Evolutionary conservation across 2,329 filamentous ascomycete species (phyloP).

Genomic region (Arachnopeziza araneosa): DNA sequence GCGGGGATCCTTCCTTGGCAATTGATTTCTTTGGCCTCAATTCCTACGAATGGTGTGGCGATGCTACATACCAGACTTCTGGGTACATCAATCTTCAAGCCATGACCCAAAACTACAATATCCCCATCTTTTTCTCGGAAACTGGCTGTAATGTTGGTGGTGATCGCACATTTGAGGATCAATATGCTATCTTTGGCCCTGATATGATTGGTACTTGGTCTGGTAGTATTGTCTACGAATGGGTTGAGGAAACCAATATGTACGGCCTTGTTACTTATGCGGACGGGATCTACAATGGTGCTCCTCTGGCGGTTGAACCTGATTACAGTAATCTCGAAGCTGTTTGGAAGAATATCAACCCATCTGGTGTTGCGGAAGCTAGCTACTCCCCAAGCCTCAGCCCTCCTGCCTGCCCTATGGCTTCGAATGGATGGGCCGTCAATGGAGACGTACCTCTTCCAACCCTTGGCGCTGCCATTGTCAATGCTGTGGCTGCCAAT

Average conservation of each 20-base stretch:
- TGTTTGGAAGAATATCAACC: slow-evolving; percentile 68
- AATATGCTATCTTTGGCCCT: slow-evolving; percentile 68
- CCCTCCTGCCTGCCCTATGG: slow-evolving; percentile 66
- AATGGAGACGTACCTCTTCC: slow-evolving; percentile 66
- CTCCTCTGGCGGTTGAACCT: slow-evolving; percentile 64
- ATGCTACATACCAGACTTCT: slow-evolving; percentile 47
- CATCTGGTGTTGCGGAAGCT: slow-evolving; percentile 60
- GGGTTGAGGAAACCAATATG: slow-evolving; percentile 78
- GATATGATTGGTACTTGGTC: slow-evolving; percentile 68
- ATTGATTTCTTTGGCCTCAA: slow-evolving; percentile 79
- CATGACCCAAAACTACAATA: slow-evolving; percentile 63
- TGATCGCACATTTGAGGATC: slow-evolving; percentile 63
- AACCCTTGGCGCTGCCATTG: slow-evolving; percentile 38
- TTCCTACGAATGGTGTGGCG: slow-evolving; percentile 75
- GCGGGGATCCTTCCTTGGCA: slow-evolving; percentile 40
- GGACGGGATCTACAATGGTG: slow-evolving; percentile 54
- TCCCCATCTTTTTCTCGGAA: slow-evolving; percentile 89
- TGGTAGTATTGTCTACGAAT: slow-evolving; percentile 82
- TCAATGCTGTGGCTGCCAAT: background rate
- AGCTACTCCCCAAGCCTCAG: slow-evolving; percentile 60
- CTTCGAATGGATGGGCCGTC: slow-evolving; percentile 65
- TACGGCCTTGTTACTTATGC: slow-evolving; percentile 74
- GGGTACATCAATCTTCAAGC: slow-evolving; percentile 66
- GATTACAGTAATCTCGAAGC: slow-evolving; percentile 74
- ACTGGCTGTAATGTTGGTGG: slow-evolving; percentile 70